Conservation (phyloP, 768 basidiomycete species). For the Trametes meyenii region DNA sequence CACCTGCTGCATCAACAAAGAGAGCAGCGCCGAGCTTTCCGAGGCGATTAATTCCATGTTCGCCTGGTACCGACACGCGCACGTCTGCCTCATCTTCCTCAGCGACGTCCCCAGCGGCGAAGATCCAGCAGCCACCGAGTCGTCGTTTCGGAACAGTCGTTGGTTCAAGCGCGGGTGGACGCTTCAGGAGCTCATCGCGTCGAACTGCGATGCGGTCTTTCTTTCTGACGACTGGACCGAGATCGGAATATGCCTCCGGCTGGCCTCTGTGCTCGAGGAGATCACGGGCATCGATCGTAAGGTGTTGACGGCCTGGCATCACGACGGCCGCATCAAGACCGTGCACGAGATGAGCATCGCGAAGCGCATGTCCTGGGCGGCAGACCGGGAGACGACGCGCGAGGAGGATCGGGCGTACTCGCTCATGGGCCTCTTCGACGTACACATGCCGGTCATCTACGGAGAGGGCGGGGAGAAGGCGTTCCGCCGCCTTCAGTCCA, state of each 20-base stretch:
- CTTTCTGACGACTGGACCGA: neutral
- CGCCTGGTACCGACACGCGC: neutral
- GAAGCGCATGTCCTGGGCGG: slow-evolving; percentile 1
- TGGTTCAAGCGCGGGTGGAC: slow-evolving; percentile 2
- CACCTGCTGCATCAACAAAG: neutral
- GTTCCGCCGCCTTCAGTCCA: slow-evolving; percentile 5
- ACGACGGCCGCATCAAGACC: neutral
- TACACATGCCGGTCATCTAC: slow-evolving; percentile 8
- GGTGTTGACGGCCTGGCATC: neutral
- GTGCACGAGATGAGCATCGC: neutral
- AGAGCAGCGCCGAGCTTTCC: neutral
- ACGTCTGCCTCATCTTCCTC: neutral
- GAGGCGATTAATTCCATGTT: neutral
- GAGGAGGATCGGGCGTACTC: slow-evolving; percentile 13
- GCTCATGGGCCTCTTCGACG: slow-evolving; percentile 6
- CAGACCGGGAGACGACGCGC: neutral
- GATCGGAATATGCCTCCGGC: neutral
- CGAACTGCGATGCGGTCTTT: neutral
- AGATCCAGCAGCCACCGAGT: neutral
- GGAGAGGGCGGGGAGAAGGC: slow-evolving; percentile 3
- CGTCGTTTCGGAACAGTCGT: neutral
- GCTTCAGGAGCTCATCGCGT: slow-evolving; percentile 1
- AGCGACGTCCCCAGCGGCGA: neutral
- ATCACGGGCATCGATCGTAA: neutral
- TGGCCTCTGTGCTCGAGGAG: neutral